phyloP scores from a whole-genome alignment of 2,329 filamentous ascomycete species.

The Diaporthe citrichinensis region DNA sequence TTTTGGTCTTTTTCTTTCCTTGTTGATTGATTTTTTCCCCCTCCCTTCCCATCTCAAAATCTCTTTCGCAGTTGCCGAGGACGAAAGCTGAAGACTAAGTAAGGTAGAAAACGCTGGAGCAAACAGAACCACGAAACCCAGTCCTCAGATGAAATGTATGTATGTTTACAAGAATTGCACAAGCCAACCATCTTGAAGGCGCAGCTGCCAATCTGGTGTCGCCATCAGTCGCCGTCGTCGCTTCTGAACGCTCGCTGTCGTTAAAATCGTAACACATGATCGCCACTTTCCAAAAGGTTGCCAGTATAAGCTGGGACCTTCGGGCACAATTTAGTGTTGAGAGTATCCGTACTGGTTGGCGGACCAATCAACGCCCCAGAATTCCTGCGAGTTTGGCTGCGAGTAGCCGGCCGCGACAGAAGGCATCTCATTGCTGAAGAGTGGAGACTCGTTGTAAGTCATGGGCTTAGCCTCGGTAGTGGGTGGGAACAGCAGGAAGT shows the following conservation, averaged over 20 bases:
- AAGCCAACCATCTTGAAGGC: slow-evolving; percentile 28
- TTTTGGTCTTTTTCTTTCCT: slow-evolving; percentile 6
- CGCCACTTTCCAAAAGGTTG: background rate
- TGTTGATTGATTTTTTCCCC: background rate
- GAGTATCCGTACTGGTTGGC: slow-evolving; percentile 51
- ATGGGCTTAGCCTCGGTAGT: slow-evolving; percentile 55
- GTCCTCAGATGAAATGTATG: slow-evolving; percentile 21
- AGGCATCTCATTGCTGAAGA: slow-evolving; percentile 64
- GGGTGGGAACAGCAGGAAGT: slow-evolving; percentile 75
- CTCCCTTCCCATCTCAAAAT: background rate
- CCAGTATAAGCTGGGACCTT: background rate
- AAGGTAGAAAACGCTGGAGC: slow-evolving; percentile 33
- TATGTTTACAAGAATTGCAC: slow-evolving; percentile 33
- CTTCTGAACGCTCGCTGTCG: slow-evolving; percentile 19
- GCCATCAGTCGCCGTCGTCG: background rate
- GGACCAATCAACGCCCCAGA: slow-evolving; percentile 62
- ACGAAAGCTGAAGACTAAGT: slow-evolving; percentile 1
- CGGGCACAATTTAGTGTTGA: slow-evolving; percentile 44
- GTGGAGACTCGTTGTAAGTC: slow-evolving; percentile 54
- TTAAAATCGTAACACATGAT: slow-evolving; percentile 40
- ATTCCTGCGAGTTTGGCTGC: slow-evolving; percentile 66
- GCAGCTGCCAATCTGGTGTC: slow-evolving; percentile 33
- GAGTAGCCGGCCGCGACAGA: slow-evolving; percentile 66
- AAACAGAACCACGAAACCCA: slow-evolving; percentile 27
- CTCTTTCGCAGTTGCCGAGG: background rate